These are phyloP conservation scores for Calonectria pteridis DNA, from an alignment of 2,329 filamentous ascomycete genomes.

Conservation along the genomic window DNA sequence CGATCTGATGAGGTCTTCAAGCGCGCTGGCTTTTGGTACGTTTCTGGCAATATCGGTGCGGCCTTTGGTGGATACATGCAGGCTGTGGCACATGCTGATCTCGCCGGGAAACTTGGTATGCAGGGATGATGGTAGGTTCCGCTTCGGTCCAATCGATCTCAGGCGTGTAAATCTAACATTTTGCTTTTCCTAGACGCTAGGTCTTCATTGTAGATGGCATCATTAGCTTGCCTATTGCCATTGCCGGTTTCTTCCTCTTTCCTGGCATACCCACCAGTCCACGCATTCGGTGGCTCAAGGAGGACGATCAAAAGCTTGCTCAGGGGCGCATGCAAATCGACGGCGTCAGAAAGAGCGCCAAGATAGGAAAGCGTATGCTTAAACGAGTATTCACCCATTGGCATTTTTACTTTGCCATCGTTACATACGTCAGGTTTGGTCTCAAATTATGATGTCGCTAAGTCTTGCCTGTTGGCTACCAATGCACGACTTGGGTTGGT, in stretches of 20 bases:
- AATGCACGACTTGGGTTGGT: constrained; percentile 36
- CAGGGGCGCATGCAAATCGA: constrained; percentile 41
- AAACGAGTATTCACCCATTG: constrained; percentile 42
- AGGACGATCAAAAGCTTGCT: constrained; percentile 41
- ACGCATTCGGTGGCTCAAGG: constrained; percentile 43
- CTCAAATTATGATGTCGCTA: neutral
- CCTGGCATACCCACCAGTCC: constrained; percentile 43
- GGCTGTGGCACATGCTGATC: constrained; percentile 31
- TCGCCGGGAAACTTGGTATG: constrained; percentile 31
- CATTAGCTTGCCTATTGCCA: constrained; percentile 47
- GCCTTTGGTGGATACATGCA: constrained; percentile 37
- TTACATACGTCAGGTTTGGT: constrained; percentile 39
- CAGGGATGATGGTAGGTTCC: constrained; percentile 33
- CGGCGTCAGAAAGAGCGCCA: constrained; percentile 36
- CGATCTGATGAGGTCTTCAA: constrained; percentile 57
- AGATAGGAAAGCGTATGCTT: constrained; percentile 43
- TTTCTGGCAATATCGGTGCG: constrained; percentile 41
- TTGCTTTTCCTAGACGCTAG: constrained; percentile 40
- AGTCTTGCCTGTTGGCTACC: constrained; percentile 19
- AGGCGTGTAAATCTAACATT: neutral
- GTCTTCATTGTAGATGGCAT: constrained; percentile 52
- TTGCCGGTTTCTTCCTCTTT: constrained; percentile 45
- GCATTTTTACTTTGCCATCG: constrained; percentile 44
- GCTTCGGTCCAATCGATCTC: neutral
- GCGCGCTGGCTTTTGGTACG: constrained; percentile 62